phyloP scores from a whole-genome alignment of 2,329 filamentous ascomycete species.

The Teratosphaeria epicoccoides region DNA sequence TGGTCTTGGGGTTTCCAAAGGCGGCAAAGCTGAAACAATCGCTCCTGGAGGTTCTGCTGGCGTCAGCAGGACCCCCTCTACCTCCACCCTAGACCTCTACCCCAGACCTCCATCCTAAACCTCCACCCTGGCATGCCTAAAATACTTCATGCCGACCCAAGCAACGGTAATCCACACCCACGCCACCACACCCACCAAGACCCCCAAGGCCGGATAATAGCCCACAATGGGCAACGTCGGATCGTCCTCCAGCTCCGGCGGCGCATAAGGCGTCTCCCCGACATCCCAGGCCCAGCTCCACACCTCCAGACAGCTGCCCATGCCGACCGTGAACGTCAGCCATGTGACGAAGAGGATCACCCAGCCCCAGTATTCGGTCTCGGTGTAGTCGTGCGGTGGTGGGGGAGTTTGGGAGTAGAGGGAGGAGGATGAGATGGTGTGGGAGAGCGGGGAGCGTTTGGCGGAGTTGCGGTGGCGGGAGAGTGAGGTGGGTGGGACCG shows the following conservation, averaged over 20 bases:
- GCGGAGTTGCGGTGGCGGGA: conserved; percentile 9
- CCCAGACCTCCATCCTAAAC: too few relatives aligned
- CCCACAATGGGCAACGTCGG: conserved; percentile 88
- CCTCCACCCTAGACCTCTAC: too few relatives aligned
- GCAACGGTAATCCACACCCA: conserved; percentile 98
- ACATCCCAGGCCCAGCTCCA: conserved; percentile 99
- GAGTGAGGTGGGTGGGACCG: conserved; percentile 8
- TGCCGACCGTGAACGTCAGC: conserved; percentile 91
- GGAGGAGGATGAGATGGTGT: conserved; percentile 13
- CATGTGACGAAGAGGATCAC: conserved; percentile 82
- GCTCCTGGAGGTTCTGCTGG: too few relatives aligned
- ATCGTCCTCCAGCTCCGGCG: conserved; percentile 90
- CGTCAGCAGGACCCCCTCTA: too few relatives aligned
- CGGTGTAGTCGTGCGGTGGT: conserved; percentile 73
- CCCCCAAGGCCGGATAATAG: conserved; percentile 91
- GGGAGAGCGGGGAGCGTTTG: conserved; percentile 17
- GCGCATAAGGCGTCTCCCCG: conserved; percentile 87
- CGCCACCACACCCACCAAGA: conserved; percentile 88
- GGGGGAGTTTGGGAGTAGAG: conserved; percentile 9
- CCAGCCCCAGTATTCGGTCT: conserved; percentile 98
- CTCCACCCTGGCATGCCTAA: conserved; percentile 88
- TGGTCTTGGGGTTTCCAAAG: too few relatives aligned
- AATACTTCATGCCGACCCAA: conserved; percentile 99
- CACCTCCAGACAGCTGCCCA: conserved; percentile 87
- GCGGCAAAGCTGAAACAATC: too few relatives aligned